phyloP scores from a whole-genome alignment of 2,329 filamentous ascomycete genomes.

The Helotiales sp. region DNA sequence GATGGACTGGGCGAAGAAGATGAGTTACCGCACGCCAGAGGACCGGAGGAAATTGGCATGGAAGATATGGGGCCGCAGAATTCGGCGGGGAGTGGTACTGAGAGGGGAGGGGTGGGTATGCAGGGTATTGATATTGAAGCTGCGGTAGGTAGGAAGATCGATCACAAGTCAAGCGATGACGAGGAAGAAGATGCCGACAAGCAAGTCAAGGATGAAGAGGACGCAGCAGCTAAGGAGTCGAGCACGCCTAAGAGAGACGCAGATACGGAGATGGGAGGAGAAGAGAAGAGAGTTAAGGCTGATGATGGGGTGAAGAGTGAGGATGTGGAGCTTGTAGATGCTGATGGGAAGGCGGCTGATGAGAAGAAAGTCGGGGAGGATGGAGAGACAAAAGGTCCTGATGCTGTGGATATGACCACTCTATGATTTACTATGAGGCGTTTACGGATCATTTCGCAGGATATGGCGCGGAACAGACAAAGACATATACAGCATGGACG shows the following conservation, averaged over 20 bases:
- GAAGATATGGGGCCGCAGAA: conserved; percentile 82
- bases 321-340: conserved; percentile 23
- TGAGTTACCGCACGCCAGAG: conserved; percentile 79
- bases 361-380: conserved; percentile 26
- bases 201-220: conserved; percentile 34
- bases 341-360: conserved; percentile 32
- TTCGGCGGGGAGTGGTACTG: conserved; percentile 40
- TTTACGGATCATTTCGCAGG: neutral
- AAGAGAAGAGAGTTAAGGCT: conserved; percentile 57
- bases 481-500: neutral
- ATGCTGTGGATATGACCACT: conserved; percentile 30
- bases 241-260: conserved; percentile 29
- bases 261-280: conserved; percentile 43
- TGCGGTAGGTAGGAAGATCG: conserved; percentile 60
- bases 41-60: conserved; percentile 83
- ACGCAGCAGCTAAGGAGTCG: conserved; percentile 51
- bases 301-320: conserved; percentile 36
- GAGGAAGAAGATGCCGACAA: conserved; percentile 47
- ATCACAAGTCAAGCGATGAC: conserved; percentile 38
- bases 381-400: conserved; percentile 30
- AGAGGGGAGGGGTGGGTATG: conserved; percentile 52
- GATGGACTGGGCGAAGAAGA: conserved; percentile 55
- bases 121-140: conserved; percentile 64
- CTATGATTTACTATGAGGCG: conserved; percentile 22
- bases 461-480: neutral